These are phyloP conservation scores for Aquilaria agallochum DNA, from an alignment of 441 rosid species.

Conservation along the genomic window DNA sequence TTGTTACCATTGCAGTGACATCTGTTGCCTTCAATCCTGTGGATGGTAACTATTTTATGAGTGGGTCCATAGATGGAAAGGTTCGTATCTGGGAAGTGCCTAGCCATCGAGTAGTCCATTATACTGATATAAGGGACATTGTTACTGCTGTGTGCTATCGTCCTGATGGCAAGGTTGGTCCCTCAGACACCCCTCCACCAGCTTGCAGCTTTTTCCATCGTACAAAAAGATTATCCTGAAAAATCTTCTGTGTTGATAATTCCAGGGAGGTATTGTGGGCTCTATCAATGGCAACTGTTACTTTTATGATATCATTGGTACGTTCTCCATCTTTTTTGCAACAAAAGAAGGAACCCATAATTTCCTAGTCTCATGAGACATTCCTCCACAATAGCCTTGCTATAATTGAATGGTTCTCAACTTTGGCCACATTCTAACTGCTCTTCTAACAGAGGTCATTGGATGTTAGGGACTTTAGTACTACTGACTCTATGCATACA, in stretches of 20 bases:
- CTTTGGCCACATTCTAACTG: no score
- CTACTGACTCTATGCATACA: no score
- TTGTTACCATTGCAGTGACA: conserved; percentile 41
- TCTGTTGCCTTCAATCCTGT: conserved; percentile 63
- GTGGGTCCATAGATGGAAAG: conserved; percentile 66
- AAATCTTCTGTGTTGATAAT: conserved; percentile 1
- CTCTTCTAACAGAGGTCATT: no score
- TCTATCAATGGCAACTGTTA: conserved; percentile 54
- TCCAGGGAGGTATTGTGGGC: conserved; percentile 52
- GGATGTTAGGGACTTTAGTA: no score
- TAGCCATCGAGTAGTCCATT: conserved; percentile 46
- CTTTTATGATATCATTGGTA: conserved; percentile 49
- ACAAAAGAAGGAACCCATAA: no score
- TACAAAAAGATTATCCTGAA: not conserved
- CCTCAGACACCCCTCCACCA: not conserved
- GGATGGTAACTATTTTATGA: conserved; percentile 56
- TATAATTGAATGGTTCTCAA: no score
- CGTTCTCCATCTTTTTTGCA: not conserved
- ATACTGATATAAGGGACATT: conserved; percentile 50
- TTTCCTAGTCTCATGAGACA: no score
- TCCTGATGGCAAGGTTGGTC: conserved; percentile 50
- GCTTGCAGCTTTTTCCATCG: not conserved
- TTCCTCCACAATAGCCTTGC: no score
- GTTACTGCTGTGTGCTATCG: conserved; percentile 61
- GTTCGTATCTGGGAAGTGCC: conserved; percentile 58